phyloP scores from a whole-genome alignment of 2,329 filamentous ascomycete genomes.

The Hirsutella thompsonii region DNA sequence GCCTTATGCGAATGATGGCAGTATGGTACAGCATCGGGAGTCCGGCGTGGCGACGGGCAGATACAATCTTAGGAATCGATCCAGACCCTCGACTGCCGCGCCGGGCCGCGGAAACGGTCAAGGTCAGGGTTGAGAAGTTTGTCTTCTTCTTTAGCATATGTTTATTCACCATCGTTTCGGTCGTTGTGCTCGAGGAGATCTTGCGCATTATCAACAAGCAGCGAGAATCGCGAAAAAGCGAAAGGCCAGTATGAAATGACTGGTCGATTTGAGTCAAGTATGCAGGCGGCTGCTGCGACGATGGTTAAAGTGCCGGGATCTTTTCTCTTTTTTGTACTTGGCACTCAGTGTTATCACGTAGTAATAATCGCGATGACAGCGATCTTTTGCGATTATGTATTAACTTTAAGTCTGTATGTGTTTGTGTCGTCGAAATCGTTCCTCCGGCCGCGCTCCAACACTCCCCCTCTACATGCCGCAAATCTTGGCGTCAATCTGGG shows the following conservation, averaged over 20 bases:
- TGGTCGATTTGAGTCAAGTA: too few relatives aligned
- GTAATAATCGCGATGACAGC: too few relatives aligned
- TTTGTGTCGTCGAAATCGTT: too few relatives aligned
- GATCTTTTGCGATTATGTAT: background rate
- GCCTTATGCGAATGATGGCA: background rate
- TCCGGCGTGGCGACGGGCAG: background rate
- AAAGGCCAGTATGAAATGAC: too few relatives aligned
- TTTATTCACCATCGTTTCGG: background rate
- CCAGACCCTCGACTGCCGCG: background rate
- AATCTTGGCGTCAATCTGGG: conserved; percentile 26
- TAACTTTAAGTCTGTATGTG: background rate
- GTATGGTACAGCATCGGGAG: background rate
- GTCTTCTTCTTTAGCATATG: background rate
- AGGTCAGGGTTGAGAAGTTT: background rate
- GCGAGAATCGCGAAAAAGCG: too few relatives aligned
- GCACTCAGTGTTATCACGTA: too few relatives aligned
- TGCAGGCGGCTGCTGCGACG: too few relatives aligned
- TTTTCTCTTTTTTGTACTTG: too few relatives aligned
- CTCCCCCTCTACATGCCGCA: conserved; percentile 26
- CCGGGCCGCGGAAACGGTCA: background rate
- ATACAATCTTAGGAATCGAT: background rate
- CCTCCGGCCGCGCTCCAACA: background rate
- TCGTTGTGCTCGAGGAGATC: background rate
- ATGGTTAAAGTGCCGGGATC: too few relatives aligned
- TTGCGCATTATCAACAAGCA: background rate